These are phyloP conservation scores for Aspergillus incahuasiensis DNA, from an alignment of 495 filamentous ascomycete species.

Conservation along the genomic window DNA sequence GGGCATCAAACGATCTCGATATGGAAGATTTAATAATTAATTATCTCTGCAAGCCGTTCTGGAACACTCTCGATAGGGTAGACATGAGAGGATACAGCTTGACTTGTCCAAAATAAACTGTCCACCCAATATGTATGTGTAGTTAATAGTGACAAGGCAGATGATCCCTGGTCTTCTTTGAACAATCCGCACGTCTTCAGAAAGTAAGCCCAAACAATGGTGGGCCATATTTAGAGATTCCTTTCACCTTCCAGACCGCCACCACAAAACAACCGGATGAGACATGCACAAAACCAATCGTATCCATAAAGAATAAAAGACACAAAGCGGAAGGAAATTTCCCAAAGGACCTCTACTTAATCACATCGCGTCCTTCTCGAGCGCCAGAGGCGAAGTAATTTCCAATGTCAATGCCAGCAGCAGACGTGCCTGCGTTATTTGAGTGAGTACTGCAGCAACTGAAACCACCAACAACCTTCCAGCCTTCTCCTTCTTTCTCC, in stretches of 20 bases:
- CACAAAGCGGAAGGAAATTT: background rate
- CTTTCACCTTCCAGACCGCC: background rate
- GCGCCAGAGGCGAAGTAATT: background rate
- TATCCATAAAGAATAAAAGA: background rate
- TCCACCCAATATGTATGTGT: too few relatives aligned
- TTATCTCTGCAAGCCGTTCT: too few relatives aligned
- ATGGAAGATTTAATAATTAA: too few relatives aligned
- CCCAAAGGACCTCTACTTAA: background rate
- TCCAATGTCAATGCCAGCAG: background rate
- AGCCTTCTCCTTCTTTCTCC: background rate
- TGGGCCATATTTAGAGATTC: background rate
- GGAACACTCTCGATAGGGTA: too few relatives aligned
- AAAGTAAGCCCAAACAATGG: background rate
- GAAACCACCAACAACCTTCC: background rate
- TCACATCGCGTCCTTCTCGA: background rate
- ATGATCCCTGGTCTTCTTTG: background rate
- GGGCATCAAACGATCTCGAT: too few relatives aligned
- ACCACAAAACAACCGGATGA: background rate
- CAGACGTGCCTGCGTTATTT: constrained; percentile 4
- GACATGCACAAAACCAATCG: background rate
- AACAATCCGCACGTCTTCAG: background rate
- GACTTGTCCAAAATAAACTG: too few relatives aligned
- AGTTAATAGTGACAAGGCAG: too few relatives aligned
- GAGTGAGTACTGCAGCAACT: background rate
- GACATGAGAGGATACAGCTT: background rate